Percentiles rank a stretch among this genome's conserved stretches.
Conservation (phyloP, 2,329 filamentous ascomycete species). For the Trichoderma atroviride region DNA sequence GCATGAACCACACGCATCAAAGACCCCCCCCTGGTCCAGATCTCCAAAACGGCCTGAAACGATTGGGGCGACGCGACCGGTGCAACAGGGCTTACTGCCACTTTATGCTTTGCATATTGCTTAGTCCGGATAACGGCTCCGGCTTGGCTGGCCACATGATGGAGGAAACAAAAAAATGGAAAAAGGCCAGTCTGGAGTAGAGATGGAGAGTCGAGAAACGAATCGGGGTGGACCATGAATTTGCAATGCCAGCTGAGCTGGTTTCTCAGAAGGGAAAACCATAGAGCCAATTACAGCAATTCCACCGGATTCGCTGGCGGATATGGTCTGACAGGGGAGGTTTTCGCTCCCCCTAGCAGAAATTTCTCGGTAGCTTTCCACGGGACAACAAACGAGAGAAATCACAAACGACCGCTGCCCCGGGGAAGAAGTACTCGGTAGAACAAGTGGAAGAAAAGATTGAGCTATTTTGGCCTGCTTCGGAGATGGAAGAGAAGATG, state of each 20-base stretch:
- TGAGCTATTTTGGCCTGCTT: background rate
- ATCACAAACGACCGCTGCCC: slow-evolving; percentile 4
- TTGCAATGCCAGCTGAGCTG: slow-evolving; percentile 10
- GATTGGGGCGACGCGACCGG: slow-evolving; percentile 16
- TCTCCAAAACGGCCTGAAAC: slow-evolving; percentile 18
- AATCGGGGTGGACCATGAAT: background rate
- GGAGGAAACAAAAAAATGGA: background rate
- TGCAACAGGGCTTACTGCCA: slow-evolving; percentile 21
- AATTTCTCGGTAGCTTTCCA: background rate
- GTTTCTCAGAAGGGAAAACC: background rate
- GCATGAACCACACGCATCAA: slow-evolving; percentile 22
- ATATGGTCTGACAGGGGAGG: slow-evolving; percentile 14
- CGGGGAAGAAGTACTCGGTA: background rate
- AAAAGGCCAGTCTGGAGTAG: background rate
- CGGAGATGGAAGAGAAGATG: slow-evolving; percentile 3
- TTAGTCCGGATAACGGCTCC: slow-evolving; percentile 15
- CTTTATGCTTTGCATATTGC: slow-evolving; percentile 21
- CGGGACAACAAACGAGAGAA: background rate
- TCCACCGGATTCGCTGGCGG: background rate
- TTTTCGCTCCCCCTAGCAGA: background rate
- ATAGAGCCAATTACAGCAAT: background rate
- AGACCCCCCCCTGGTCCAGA: slow-evolving; percentile 13
- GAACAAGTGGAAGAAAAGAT: background rate
- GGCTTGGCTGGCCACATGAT: slow-evolving; percentile 11
- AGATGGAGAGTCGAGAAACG: background rate